Base-by-base conservation (phyloP, 169 alveolate species). In the Plasmodium malariae region DNA sequence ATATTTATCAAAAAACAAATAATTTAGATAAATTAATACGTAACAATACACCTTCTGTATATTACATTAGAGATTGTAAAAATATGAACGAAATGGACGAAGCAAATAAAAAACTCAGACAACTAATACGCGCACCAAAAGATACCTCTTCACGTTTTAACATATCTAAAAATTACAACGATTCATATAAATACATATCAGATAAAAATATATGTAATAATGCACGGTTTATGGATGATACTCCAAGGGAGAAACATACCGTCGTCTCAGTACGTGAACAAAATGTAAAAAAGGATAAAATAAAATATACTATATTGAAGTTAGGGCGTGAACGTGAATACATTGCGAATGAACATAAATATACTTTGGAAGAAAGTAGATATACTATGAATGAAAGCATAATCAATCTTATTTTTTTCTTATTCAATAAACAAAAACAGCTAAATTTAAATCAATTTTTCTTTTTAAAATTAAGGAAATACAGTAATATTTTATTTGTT, bases 401-500 rank as follows among this genome's bases (percentile, higher is more conserved):
- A 62, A 62, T 54, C 1, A 62, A 62, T 30, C 51, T 78, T n/a
- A 78, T 57, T 45, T 34, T 48, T 49, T 78, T 78, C 63, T 19
- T 78, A 63, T 57, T 78, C 60, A 78, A 62, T 62, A 54, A 62
- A 11, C 89, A 78, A 34, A 78, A 34, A 45, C 26, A 78, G 28
- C 48, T 26, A 49, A 78, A 62, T 28, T 55, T 55, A 26, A 49
- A 78, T n/a, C 19, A 6, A 45, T 78, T 78, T 62, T 78, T 78
- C n/a, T 78, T 49, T 65, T 65, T 78, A 40, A 78, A 78, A 78
- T 26, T 78, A 45, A 78, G 89, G 60, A 30, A 21, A 78, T 78
- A 78, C 43, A 24, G 26, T 36, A 78, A 78, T 54, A 30, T 28
- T 34, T 60, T 63, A 26, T 45, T 78, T 28, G 45, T 78, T 48